A percentile compares a stretch with the other conserved stretches of the same genome.
phyloP scores from a whole-genome alignment of 306 rosid species.

The Rosa lucieae region DNA sequence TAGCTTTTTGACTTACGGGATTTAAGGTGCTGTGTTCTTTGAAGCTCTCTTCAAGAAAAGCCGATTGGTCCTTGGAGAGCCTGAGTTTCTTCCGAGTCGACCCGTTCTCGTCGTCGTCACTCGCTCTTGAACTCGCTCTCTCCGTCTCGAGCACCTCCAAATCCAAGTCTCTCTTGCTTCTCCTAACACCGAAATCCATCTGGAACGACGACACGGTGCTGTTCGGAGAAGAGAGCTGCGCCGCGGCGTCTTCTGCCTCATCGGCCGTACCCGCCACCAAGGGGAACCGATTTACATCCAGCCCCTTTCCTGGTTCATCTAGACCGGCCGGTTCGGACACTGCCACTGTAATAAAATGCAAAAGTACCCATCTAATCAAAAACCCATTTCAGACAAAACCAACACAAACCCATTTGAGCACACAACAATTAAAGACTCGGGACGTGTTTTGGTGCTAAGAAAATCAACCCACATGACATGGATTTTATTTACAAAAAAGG shows the following conservation, averaged over 20 bases:
- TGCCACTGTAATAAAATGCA: conserved; percentile 32
- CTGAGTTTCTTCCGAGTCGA: conserved; percentile 85
- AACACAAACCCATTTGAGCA: not conserved
- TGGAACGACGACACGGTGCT: conserved; percentile 68
- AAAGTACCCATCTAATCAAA: not conserved
- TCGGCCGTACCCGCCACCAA: conserved; percentile 35
- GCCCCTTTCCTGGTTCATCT: conserved; percentile 46
- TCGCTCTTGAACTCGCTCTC: conserved; percentile 61
- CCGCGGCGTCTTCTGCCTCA: conserved; percentile 52
- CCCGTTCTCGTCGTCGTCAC: conserved; percentile 86
- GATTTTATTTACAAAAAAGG: not conserved
- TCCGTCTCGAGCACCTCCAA: conserved; percentile 39
- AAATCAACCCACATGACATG: not conserved
- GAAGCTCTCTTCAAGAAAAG: conserved; percentile 90
- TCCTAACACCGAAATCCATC: conserved; percentile 56
- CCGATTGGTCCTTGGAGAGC: conserved; percentile 84
- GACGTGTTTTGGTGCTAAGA: not conserved
- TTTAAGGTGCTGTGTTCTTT: conserved; percentile 92
- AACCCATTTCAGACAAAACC: not conserved
- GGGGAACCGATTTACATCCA: conserved; percentile 62
- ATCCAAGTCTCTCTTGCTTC: conserved; percentile 54
- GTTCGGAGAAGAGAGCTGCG: conserved; percentile 68
- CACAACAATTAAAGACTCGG: not conserved
- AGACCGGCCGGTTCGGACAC: conserved; percentile 42
- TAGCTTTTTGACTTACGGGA: conserved; percentile 55